A percentile compares a stretch with the other conserved stretches of the same genome.
Conservation (phyloP, 305 asterid species). For the Euphrasia arctica region DNA sequence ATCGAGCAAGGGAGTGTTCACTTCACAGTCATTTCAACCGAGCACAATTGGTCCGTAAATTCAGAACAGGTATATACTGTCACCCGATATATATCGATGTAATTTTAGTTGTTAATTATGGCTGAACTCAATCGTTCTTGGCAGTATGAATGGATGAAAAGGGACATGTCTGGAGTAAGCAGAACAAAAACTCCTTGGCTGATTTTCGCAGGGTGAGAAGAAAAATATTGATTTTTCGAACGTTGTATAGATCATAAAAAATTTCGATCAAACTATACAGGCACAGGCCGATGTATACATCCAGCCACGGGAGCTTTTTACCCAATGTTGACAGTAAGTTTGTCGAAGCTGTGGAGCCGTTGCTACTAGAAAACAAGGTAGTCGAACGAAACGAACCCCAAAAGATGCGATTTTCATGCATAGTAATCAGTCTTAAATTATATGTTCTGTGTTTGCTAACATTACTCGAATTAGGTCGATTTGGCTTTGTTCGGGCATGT, state of each 20-base stretch:
- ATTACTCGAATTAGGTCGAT: constrained; percentile 51
- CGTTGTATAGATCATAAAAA: neutral
- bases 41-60: constrained; percentile 51
- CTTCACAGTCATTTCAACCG: constrained; percentile 81
- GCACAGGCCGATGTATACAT: constrained; percentile 87
- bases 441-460: neutral
- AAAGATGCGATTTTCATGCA: neutral
- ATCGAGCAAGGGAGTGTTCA: constrained; percentile 80
- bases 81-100: too few species aligned
- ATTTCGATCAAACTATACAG: constrained; percentile 28
- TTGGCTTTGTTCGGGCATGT: constrained; percentile 76
- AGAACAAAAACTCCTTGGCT: constrained; percentile 86
- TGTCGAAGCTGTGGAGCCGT: constrained; percentile 69
- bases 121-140: neutral
- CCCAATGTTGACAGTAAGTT: constrained; percentile 49
- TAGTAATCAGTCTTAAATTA: neutral
- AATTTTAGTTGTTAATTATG: too few species aligned
- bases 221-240: neutral
- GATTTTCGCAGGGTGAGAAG: constrained; percentile 62
- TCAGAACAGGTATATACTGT: constrained; percentile 69
- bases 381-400: neutral
- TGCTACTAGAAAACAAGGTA: constrained; percentile 58
- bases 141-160: constrained; percentile 74
- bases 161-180: constrained; percentile 64
- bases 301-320: constrained; percentile 28